Evolutionary conservation across 1,284 basidiomycete species (phyloP).

Genomic region (Moesziomyces sp.): DNA sequence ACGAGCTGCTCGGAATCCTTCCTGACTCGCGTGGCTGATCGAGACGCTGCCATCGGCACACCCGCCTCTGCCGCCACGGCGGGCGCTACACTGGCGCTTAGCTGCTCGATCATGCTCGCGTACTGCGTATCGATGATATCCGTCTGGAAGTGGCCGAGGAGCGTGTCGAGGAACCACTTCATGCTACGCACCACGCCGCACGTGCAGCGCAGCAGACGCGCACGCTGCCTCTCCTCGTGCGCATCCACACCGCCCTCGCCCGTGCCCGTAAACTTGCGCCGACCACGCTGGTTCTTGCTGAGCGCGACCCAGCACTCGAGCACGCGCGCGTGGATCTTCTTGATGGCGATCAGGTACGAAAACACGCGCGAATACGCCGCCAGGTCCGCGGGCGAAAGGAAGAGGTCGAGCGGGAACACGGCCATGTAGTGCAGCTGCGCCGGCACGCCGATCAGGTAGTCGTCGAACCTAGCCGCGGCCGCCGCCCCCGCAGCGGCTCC

Average conservation of each 20-base stretch:
- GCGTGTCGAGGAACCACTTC: slow-evolving; percentile 87
- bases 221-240: slow-evolving; percentile 73
- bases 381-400: slow-evolving; percentile 81
- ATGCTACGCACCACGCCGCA: slow-evolving; percentile 87
- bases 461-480: slow-evolving; percentile 44
- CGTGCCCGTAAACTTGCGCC: slow-evolving; percentile 83
- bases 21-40: neutral
- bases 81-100: slow-evolving; percentile 62
- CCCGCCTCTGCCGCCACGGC: neutral
- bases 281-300: slow-evolving; percentile 81
- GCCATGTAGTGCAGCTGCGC: slow-evolving; percentile 52
- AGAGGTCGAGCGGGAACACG: slow-evolving; percentile 85
- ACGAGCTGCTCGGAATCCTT: slow-evolving; percentile 29
- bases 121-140: slow-evolving; percentile 90
- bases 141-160: slow-evolving; percentile 76
- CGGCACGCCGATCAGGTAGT: slow-evolving; percentile 45
- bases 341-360: slow-evolving; percentile 82
- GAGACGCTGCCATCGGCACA: neutral
- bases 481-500: slow-evolving; percentile 3
- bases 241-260: slow-evolving; percentile 81
- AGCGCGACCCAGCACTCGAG: slow-evolving; percentile 84
- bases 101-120: slow-evolving; percentile 74
- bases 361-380: slow-evolving; percentile 81
- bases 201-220: slow-evolving; percentile 77
- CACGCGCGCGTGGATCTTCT: slow-evolving; percentile 82